Evolutionary conservation across 371 early-diverging fungal species (phyloP).

Genomic region (Mortierella sp.): DNA sequence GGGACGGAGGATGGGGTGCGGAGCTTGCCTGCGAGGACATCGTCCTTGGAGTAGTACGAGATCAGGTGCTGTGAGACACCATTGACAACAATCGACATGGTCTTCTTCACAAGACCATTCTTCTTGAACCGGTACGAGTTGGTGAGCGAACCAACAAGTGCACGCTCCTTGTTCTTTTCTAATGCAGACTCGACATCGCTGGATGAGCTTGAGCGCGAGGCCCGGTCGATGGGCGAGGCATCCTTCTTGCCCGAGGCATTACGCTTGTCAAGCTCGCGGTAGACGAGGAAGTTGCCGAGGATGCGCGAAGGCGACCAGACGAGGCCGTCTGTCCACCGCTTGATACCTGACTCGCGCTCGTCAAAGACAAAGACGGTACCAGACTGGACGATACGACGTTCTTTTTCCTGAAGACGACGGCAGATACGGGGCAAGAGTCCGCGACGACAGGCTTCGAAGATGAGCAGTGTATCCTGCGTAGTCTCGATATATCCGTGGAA

Average conservation of each 20-base stretch:
- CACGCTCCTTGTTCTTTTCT: slow-evolving; percentile 64
- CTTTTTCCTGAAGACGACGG: slow-evolving; percentile 76
- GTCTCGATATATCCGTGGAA: slow-evolving; percentile 79
- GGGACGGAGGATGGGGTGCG: slow-evolving; percentile 63
- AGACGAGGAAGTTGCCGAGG: slow-evolving; percentile 78
- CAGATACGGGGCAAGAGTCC: slow-evolving; percentile 66
- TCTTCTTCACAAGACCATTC: slow-evolving; percentile 86
- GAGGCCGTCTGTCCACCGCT: slow-evolving; percentile 91
- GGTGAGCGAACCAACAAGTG: slow-evolving; percentile 68
- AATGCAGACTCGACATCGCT: slow-evolving; percentile 47
- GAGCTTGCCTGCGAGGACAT: slow-evolving; percentile 65
- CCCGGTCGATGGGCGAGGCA: slow-evolving; percentile 14
- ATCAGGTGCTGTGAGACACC: slow-evolving; percentile 83
- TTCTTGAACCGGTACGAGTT: slow-evolving; percentile 76
- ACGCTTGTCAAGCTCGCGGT: slow-evolving; percentile 73
- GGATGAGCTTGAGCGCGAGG: slow-evolving; percentile 32
- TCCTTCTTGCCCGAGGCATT: slow-evolving; percentile 33
- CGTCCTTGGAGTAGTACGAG: slow-evolving; percentile 84
- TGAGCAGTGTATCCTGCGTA: slow-evolving; percentile 77
- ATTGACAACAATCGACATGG: slow-evolving; percentile 81
- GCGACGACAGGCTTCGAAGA: slow-evolving; percentile 81
- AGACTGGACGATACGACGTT: slow-evolving; percentile 72
- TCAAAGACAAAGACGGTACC: slow-evolving; percentile 81
- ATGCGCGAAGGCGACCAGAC: slow-evolving; percentile 89
- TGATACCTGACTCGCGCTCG: slow-evolving; percentile 85